Evolutionary conservation across 2,329 filamentous ascomycete genomes (phyloP).

Genomic region (Macrophomina phaseolina): DNA sequence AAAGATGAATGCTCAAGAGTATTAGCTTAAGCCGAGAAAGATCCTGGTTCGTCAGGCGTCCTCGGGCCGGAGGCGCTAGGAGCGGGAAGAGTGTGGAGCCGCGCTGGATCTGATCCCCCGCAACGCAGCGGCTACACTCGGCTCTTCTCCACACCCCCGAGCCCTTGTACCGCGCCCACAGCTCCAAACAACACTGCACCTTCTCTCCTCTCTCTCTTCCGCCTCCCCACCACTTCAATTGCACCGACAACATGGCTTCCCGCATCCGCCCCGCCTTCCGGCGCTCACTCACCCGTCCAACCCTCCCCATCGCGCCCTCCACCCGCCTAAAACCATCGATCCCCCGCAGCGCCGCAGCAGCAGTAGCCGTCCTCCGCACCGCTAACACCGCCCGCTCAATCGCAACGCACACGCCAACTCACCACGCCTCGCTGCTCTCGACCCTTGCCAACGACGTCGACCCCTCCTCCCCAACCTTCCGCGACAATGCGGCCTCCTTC

Average conservation of each 20-base stretch:
- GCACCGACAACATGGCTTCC: not conserved
- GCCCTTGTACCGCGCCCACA: slow-evolving; percentile 6
- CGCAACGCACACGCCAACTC: slow-evolving; percentile 78
- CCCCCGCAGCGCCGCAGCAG: not conserved
- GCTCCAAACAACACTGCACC: not conserved
- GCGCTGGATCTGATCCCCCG: slow-evolving; percentile 5
- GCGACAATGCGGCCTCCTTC: slow-evolving; percentile 82
- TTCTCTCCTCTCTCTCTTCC: not conserved
- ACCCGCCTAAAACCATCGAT: slow-evolving; percentile 3
- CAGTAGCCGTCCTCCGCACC: not conserved
- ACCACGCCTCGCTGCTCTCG: slow-evolving; percentile 84
- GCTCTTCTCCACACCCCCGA: slow-evolving; percentile 12
- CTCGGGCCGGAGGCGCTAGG: slow-evolving; percentile 1
- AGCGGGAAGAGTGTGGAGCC: slow-evolving; percentile 21
- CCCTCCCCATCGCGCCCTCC: not conserved
- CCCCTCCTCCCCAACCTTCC: slow-evolving; percentile 75
- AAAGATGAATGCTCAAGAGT: no score
- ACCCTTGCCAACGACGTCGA: slow-evolving; percentile 79
- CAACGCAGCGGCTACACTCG: slow-evolving; percentile 12
- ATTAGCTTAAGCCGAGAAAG: no score
- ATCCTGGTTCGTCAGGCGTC: not conserved
- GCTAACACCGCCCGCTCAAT: slow-evolving; percentile 49
- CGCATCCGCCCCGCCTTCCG: not conserved
- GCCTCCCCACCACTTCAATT: not conserved
- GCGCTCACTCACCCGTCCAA: not conserved